Evolutionary conservation across 768 basidiomycete species (phyloP).

Genomic region (Calocera viscosa): DNA sequence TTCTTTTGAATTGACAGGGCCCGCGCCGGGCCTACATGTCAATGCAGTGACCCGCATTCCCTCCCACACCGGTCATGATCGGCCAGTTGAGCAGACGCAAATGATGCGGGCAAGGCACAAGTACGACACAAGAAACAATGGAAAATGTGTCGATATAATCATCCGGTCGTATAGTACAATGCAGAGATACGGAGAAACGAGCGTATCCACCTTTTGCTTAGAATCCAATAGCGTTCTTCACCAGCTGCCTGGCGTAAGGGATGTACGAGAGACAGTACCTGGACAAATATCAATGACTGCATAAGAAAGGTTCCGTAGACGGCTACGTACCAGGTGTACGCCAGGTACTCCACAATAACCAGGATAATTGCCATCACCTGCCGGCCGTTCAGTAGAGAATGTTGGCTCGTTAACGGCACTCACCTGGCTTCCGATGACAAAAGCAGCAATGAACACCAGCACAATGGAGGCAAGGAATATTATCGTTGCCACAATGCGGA

Average conservation of each 20-base stretch:
- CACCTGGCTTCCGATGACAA: slow-evolving; percentile 52
- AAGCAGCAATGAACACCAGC: slow-evolving; percentile 76
- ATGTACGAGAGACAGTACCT: slow-evolving; percentile 48
- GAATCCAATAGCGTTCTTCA: not conserved
- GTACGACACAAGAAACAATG: not conserved
- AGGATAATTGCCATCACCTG: slow-evolving; percentile 43
- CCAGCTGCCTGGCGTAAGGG: slow-evolving; percentile 58
- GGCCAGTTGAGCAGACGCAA: not conserved
- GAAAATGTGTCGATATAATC: not conserved
- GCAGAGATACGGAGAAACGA: not conserved
- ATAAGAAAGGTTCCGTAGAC: not conserved
- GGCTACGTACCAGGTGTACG: slow-evolving; percentile 75
- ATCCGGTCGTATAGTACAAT: not conserved
- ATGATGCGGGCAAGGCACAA: no score
- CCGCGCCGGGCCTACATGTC: no score
- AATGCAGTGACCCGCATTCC: no score
- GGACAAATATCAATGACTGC: not conserved
- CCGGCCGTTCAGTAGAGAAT: not conserved
- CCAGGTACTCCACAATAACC: slow-evolving; percentile 82
- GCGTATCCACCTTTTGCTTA: not conserved
- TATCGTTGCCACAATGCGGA: slow-evolving; percentile 70
- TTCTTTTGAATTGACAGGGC: no score
- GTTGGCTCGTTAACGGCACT: slow-evolving; percentile 27
- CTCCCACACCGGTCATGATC: not conserved
- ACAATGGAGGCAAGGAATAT: slow-evolving; percentile 66